phyloP scores from a whole-genome alignment of 106 monocot genomes.

The Phalaenopsis aphrodite region DNA sequence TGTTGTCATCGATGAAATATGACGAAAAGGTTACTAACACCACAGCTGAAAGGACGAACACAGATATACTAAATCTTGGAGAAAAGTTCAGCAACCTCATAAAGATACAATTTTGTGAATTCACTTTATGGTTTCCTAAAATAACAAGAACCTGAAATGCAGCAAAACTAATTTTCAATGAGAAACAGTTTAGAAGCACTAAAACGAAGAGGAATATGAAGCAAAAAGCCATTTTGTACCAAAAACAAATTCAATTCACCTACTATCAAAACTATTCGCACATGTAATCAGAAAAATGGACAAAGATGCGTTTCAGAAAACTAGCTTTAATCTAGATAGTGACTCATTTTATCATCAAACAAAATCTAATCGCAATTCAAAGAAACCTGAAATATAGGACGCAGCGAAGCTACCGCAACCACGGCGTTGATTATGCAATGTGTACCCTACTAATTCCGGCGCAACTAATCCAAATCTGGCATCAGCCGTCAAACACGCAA shows the following conservation, averaged over 20 bases:
- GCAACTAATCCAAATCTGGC: too few relatives aligned
- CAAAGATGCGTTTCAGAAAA: background rate
- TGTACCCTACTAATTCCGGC: too few relatives aligned
- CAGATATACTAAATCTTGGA: slow-evolving; percentile 20
- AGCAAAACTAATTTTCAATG: background rate
- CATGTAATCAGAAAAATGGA: background rate
- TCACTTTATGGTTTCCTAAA: background rate
- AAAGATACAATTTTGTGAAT: background rate
- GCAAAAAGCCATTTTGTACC: background rate
- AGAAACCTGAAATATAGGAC: background rate
- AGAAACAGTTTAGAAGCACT: background rate
- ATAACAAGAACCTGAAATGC: slow-evolving; percentile 1
- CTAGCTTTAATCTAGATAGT: too few relatives aligned
- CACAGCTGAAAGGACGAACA: slow-evolving; percentile 18
- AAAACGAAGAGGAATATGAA: background rate
- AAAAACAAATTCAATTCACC: too few relatives aligned
- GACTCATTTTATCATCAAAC: background rate
- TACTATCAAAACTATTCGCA: background rate
- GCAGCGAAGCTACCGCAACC: background rate
- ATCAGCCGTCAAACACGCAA: too few relatives aligned
- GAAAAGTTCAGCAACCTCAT: slow-evolving; percentile 39
- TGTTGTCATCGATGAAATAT: slow-evolving; percentile 15
- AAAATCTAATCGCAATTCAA: background rate
- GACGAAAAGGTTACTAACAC: slow-evolving; percentile 23
- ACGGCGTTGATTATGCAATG: background rate